Percentiles rank a stretch among this genome's conserved stretches.
These are phyloP conservation scores for Epichloe bromicola DNA, from an alignment of 2,329 filamentous ascomycete species.

Conservation along the genomic window DNA sequence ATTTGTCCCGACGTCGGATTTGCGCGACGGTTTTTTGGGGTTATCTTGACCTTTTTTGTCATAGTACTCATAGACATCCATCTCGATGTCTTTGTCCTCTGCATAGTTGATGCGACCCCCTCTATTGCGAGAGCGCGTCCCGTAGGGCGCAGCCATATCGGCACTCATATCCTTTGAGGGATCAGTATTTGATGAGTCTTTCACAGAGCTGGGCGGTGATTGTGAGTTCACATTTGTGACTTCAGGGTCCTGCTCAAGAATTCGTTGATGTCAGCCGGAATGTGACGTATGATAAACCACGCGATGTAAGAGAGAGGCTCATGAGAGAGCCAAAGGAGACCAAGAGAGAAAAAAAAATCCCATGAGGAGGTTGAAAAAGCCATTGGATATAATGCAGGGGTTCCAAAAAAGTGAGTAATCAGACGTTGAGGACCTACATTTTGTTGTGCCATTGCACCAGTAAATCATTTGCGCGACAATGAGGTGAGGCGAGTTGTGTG, in stretches of 20 bases:
- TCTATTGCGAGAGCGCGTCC: slow-evolving; percentile 86
- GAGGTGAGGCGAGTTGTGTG: slow-evolving; percentile 18
- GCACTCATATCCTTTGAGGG: slow-evolving; percentile 35
- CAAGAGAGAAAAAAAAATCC: background rate
- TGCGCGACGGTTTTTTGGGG: slow-evolving; percentile 42
- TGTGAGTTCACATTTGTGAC: slow-evolving; percentile 21
- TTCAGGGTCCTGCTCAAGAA: slow-evolving; percentile 20
- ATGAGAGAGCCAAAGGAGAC: background rate
- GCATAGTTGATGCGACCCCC: slow-evolving; percentile 88
- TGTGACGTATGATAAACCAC: background rate
- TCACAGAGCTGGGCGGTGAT: slow-evolving; percentile 27
- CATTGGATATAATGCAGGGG: background rate
- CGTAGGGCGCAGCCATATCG: slow-evolving; percentile 58
- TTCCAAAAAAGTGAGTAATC: slow-evolving; percentile 2
- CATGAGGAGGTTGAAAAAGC: slow-evolving; percentile 1
- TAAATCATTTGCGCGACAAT: slow-evolving; percentile 21
- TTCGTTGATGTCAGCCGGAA: background rate
- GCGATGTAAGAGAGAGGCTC: slow-evolving; percentile 2
- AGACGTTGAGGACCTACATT: slow-evolving; percentile 19
- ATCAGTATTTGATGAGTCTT: slow-evolving; percentile 34
- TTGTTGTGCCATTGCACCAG: slow-evolving; percentile 26
- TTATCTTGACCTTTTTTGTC: slow-evolving; percentile 41
- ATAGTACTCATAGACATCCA: slow-evolving; percentile 65
- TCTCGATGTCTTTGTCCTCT: slow-evolving; percentile 81
- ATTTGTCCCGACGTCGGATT: slow-evolving; percentile 24